Evolutionary conservation across 2,329 filamentous ascomycete genomes (phyloP).

Genomic region (Fusarium ambrosium): DNA sequence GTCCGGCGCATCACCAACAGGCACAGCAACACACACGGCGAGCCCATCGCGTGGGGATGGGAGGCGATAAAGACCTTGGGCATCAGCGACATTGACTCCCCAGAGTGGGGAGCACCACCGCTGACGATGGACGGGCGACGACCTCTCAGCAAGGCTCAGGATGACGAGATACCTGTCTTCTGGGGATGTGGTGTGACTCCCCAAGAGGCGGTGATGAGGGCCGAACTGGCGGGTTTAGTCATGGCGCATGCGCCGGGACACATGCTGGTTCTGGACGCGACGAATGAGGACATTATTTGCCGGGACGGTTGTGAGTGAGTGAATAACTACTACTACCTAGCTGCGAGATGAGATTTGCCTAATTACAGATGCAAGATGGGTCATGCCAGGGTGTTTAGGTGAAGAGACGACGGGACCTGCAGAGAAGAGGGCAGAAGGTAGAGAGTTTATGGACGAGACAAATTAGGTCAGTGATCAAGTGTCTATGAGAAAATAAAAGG

Average conservation of each 20-base stretch:
- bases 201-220: conserved; percentile 72
- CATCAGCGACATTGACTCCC: conserved; percentile 64
- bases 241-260: conserved; percentile 74
- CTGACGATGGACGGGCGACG: conserved; percentile 57
- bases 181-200: conserved; percentile 78
- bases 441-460: not conserved
- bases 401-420: not conserved
- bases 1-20: conserved; percentile 68
- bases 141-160: conserved; percentile 42
- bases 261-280: conserved; percentile 71
- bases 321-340: not conserved
- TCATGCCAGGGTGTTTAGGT: not conserved
- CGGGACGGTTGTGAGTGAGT: not conserved
- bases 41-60: conserved; percentile 76
- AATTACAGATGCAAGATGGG: conserved; percentile 4
- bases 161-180: conserved; percentile 65
- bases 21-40: conserved; percentile 71
- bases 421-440: not conserved
- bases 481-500: not conserved
- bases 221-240: conserved; percentile 65
- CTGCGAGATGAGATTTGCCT: conserved; percentile 1
- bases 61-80: conserved; percentile 65
- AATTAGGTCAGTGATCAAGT: not conserved
- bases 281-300: conserved; percentile 54
- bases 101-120: conserved; percentile 70